These are phyloP conservation scores for Euphrasia confusa DNA, from an alignment of 257 asterid genomes.

Conservation along the genomic window DNA sequence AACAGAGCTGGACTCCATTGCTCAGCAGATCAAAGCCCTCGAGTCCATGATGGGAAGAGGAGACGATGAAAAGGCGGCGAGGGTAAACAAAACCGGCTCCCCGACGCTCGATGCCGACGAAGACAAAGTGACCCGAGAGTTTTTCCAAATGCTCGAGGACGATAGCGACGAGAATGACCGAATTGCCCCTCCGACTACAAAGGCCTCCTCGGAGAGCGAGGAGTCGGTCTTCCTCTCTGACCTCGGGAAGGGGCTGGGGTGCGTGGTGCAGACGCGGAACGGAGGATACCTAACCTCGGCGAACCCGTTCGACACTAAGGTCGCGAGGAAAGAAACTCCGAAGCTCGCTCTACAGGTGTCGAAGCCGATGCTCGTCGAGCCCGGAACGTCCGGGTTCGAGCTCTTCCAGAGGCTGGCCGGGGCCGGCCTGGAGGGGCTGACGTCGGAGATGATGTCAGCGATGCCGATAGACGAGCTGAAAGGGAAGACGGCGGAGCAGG, in stretches of 20 bases:
- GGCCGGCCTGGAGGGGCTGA: constrained; percentile 54
- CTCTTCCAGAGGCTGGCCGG: constrained; percentile 69
- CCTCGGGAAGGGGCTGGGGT: constrained; percentile 84
- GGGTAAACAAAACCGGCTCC: constrained; percentile 42
- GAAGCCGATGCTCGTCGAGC: constrained; percentile 50
- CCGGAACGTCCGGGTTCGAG: constrained; percentile 53
- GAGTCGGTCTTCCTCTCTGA: constrained; percentile 47
- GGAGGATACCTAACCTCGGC: constrained; percentile 81
- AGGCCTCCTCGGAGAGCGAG: constrained; percentile 19
- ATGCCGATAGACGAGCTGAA: constrained; percentile 81
- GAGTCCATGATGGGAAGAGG: constrained; percentile 61
- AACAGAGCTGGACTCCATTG: constrained; percentile 73
- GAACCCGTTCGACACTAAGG: constrained; percentile 55
- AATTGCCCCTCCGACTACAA: background rate
- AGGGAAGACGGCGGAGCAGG: constrained; percentile 88
- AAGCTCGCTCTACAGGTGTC: constrained; percentile 88
- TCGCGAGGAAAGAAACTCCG: constrained; percentile 50
- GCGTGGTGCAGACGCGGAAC: constrained; percentile 75
- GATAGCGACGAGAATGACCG: constrained; percentile 28
- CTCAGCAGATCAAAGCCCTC: constrained; percentile 86
- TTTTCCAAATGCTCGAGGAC: constrained; percentile 74
- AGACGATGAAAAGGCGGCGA: constrained; percentile 34
- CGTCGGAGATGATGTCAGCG: constrained; percentile 46
- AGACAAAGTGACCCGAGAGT: constrained; percentile 76
- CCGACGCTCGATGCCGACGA: constrained; percentile 46